A percentile compares a stretch with the other conserved stretches of the same genome.
Evolutionary conservation across 2,329 filamentous ascomycete species (phyloP).

Genomic region (Coniochaeta pulveracea): DNA sequence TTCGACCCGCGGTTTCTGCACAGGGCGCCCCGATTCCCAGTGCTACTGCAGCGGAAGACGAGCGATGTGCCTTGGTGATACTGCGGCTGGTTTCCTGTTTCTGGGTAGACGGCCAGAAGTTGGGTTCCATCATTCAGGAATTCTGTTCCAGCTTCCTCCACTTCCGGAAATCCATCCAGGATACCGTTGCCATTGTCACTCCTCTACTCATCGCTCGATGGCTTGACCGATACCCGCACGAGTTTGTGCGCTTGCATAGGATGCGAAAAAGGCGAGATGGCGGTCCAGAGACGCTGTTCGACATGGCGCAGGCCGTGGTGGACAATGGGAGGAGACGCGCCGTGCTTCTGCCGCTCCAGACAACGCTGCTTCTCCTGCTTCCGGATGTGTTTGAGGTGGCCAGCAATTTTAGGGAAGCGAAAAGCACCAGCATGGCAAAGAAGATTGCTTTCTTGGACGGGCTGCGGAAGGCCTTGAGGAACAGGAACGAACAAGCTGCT

Average conservation of each 20-base stretch:
- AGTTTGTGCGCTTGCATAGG: conserved; percentile 54
- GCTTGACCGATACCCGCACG: conserved; percentile 52
- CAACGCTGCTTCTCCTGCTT: conserved; percentile 48
- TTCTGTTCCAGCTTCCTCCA: conserved; percentile 57
- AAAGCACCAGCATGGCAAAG: conserved; percentile 50
- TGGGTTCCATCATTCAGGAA: conserved; percentile 52
- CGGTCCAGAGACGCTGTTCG: conserved; percentile 55
- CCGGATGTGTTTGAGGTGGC: conserved; percentile 62
- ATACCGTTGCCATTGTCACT: conserved; percentile 49
- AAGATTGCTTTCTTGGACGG: conserved; percentile 55
- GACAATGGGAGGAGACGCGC: conserved; percentile 45
- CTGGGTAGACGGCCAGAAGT: conserved; percentile 52
- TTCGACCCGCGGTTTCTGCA: conserved; percentile 30
- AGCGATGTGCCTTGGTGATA: conserved; percentile 38
- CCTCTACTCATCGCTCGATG: conserved; percentile 53
- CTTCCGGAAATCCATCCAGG: conserved; percentile 52
- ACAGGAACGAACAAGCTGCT: conserved; percentile 55
- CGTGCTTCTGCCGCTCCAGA: conserved; percentile 51
- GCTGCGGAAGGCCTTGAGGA: conserved; percentile 49
- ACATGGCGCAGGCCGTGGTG: conserved; percentile 52
- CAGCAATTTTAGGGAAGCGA: conserved; percentile 53
- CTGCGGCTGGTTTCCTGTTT: conserved; percentile 50
- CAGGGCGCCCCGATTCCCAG: conserved; percentile 27
- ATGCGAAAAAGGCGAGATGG: conserved; percentile 51
- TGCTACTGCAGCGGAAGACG: conserved; percentile 32